phyloP scores from a whole-genome alignment of 805 yeast genomes.

The Saccharomycopsis malanga region DNA sequence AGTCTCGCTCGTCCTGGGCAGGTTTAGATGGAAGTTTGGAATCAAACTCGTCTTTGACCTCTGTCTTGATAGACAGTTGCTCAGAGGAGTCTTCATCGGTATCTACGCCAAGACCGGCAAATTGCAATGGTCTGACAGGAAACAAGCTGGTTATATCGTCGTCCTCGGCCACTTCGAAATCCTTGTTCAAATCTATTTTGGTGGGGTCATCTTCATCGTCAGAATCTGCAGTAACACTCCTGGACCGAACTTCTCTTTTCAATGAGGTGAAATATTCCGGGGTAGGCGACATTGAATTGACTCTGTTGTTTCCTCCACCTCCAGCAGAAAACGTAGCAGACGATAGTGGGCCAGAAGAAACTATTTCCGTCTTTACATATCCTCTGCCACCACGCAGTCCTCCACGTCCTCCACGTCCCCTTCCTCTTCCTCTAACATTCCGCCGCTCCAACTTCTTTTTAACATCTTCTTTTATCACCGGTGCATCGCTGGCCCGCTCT shows the following conservation, averaged over 20 bases:
- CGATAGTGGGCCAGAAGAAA: slow-evolving; percentile 68
- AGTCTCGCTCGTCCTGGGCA: not conserved
- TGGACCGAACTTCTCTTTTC: slow-evolving; percentile 15
- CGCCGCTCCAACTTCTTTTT: slow-evolving; percentile 14
- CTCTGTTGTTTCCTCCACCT: slow-evolving; percentile 4
- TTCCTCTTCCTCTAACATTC: slow-evolving; percentile 29
- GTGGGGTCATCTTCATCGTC: slow-evolving; percentile 29
- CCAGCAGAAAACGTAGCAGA: slow-evolving; percentile 3
- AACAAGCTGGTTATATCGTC: slow-evolving; percentile 30
- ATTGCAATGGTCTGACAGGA: slow-evolving; percentile 39
- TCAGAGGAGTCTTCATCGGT: not conserved
- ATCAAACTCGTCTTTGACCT: slow-evolving; percentile 20
- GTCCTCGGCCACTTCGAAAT: slow-evolving; percentile 35
- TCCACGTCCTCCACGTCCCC: slow-evolving; percentile 34
- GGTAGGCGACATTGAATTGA: slow-evolving; percentile 26
- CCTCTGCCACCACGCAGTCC: slow-evolving; percentile 20
- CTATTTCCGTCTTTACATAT: slow-evolving; percentile 48
- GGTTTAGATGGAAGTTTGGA: not conserved
- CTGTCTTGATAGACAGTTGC: not conserved
- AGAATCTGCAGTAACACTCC: slow-evolving; percentile 15
- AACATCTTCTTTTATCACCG: slow-evolving; percentile 35
- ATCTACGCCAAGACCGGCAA: slow-evolving; percentile 26
- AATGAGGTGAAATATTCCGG: slow-evolving; percentile 29
- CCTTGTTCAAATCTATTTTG: slow-evolving; percentile 38
- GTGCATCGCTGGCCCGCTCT: slow-evolving; percentile 66